These are phyloP conservation scores for Penicillium rolfsii DNA, from an alignment of 2,329 filamentous ascomycete species.

Conservation along the genomic window DNA sequence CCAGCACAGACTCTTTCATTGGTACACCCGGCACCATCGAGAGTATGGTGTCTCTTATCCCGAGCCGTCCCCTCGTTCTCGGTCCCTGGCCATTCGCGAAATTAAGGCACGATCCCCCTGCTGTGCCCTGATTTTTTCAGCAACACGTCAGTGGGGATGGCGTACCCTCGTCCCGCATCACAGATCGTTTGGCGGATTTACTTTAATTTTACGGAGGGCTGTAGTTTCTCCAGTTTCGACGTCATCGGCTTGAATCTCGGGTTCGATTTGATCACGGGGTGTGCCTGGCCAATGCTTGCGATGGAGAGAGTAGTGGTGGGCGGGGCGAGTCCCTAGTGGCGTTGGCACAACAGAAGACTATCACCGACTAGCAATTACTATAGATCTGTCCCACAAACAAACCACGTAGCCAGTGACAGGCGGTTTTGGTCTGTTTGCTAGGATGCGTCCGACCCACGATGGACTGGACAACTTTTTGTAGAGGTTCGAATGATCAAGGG, in stretches of 20 bases:
- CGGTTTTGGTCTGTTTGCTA: neutral
- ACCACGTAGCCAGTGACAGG: neutral
- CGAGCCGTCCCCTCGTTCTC: neutral
- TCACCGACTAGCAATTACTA: neutral
- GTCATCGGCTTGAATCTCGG: neutral
- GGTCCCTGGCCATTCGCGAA: neutral
- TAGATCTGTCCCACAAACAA: slow-evolving; percentile 8
- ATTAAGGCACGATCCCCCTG: neutral
- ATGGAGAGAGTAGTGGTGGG: too few species aligned
- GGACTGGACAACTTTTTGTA: neutral
- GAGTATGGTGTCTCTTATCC: neutral
- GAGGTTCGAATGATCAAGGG: neutral
- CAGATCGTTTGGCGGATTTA: too few species aligned
- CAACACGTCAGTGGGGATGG: slow-evolving; percentile 1
- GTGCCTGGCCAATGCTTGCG: neutral
- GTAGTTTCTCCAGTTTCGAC: neutral
- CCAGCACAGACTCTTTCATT: neutral
- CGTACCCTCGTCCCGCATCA: neutral
- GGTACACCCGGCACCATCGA: neutral
- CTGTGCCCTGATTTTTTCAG: neutral
- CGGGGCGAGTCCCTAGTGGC: neutral
- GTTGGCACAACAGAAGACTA: slow-evolving; percentile 6
- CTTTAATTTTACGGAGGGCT: too few species aligned
- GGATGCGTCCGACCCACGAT: neutral
- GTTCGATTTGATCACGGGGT: neutral